Evolutionary conservation across 257 asterid species (phyloP).

Genomic region (Scutellaria baicalensis): DNA sequence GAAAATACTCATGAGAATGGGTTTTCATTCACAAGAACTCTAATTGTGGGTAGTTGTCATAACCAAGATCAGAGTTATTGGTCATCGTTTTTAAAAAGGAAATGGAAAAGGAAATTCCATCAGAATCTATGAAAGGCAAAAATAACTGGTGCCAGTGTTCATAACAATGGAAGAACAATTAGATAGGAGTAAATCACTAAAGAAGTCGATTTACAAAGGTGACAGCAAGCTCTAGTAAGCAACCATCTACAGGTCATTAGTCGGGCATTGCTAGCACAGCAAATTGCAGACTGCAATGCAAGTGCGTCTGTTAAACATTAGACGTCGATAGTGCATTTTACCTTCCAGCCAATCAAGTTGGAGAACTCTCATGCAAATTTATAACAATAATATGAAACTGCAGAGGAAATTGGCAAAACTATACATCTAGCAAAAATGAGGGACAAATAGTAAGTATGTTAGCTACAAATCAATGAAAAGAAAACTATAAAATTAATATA

Average conservation of each 20-base stretch:
- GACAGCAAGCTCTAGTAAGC: neutral
- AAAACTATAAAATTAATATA: neutral
- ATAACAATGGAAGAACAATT: neutral
- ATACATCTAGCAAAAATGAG: neutral
- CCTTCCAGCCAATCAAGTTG: neutral
- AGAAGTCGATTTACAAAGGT: neutral
- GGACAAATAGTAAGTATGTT: neutral
- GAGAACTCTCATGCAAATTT: neutral
- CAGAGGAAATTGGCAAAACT: neutral
- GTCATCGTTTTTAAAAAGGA: neutral
- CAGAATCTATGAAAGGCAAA: neutral
- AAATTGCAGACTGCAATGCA: neutral
- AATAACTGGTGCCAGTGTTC: neutral
- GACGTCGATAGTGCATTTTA: neutral
- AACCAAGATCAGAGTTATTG: constrained; percentile 5
- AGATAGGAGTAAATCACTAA: neutral
- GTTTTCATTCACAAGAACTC: neutral
- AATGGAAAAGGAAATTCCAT: neutral
- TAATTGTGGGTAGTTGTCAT: neutral
- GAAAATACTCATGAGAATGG: constrained; percentile 3
- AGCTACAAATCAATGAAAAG: neutral
- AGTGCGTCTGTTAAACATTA: neutral
- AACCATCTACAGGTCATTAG: neutral
- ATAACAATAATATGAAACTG: neutral
- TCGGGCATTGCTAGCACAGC: neutral